Evolutionary conservation across 495 filamentous ascomycete genomes (phyloP).

Genomic region (Choiromyces venosus): DNA sequence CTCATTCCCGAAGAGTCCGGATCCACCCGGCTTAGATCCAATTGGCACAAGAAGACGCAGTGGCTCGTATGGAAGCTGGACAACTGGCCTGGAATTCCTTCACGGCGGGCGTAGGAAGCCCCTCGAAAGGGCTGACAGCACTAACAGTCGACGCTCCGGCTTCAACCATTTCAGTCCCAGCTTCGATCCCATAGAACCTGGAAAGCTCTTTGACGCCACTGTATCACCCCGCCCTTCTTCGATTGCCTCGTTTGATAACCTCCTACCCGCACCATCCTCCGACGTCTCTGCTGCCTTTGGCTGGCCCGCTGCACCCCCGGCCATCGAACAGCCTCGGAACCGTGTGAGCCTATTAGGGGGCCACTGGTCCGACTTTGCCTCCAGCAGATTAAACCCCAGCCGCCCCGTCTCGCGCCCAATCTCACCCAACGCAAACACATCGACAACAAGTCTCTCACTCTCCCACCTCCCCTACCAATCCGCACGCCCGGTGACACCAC

Average conservation of each 20-base stretch:
- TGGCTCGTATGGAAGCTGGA: conserved; percentile 60
- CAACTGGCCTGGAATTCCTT: conserved; percentile 46
- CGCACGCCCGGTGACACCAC: conserved; percentile 24
- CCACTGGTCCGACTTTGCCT: conserved; percentile 50
- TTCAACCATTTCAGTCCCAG: conserved; percentile 61
- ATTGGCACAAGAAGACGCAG: conserved; percentile 59
- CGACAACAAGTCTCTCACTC: conserved; percentile 15
- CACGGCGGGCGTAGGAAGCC: conserved; percentile 47
- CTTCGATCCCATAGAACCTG: conserved; percentile 55
- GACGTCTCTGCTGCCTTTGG: conserved; percentile 63
- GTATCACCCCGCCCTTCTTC: conserved; percentile 71
- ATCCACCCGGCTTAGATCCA: conserved; percentile 54
- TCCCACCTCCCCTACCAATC: conserved; percentile 1
- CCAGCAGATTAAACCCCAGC: conserved; percentile 2
- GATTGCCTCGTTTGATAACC: conserved; percentile 67
- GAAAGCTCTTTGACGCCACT: conserved; percentile 53
- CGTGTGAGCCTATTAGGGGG: conserved; percentile 53
- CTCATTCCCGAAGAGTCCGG: conserved; percentile 64
- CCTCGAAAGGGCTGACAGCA: conserved; percentile 40
- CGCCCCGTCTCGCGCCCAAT: conserved; percentile 32
- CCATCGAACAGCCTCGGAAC: conserved; percentile 45
- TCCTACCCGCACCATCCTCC: conserved; percentile 69
- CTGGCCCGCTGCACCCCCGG: conserved; percentile 53
- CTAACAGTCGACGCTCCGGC: conserved; percentile 31
- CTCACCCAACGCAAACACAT: conserved; percentile 23